phyloP scores from a whole-genome alignment of 2,329 filamentous ascomycete genomes.

The Paecilomyces sp. region DNA sequence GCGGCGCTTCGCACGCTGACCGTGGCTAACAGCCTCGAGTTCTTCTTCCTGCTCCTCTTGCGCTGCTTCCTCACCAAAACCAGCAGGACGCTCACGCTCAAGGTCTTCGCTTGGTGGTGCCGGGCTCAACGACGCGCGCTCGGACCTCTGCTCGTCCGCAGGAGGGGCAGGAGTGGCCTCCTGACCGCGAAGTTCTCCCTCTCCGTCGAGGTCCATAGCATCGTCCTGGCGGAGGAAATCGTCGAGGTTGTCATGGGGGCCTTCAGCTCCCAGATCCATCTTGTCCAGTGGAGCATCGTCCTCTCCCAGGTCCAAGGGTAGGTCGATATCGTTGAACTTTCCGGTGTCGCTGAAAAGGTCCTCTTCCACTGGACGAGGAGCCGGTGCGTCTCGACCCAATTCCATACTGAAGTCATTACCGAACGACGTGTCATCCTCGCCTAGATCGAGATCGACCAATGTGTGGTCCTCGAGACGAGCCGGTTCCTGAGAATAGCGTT shows the following conservation, averaged over 20 bases:
- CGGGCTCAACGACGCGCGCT: slow-evolving; percentile 53
- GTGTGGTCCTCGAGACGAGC: slow-evolving; percentile 58
- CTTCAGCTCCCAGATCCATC: slow-evolving; percentile 27
- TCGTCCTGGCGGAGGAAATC: slow-evolving; percentile 50
- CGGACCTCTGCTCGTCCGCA: slow-evolving; percentile 41
- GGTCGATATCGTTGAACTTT: slow-evolving; percentile 52
- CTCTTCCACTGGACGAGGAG: slow-evolving; percentile 53
- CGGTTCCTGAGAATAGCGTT: slow-evolving; percentile 44
- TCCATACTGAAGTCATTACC: slow-evolving; percentile 66
- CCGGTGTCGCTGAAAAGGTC: slow-evolving; percentile 55
- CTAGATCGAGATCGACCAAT: slow-evolving; percentile 66
- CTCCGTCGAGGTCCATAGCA: slow-evolving; percentile 41
- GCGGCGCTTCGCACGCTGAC: slow-evolving; percentile 67
- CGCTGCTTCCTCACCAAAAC: slow-evolving; percentile 24
- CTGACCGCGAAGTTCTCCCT: slow-evolving; percentile 47
- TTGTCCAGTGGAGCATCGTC: slow-evolving; percentile 38
- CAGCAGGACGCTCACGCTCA: background rate
- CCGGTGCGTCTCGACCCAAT: slow-evolving; percentile 78
- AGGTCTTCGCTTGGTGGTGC: background rate
- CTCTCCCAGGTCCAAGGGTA: slow-evolving; percentile 41
- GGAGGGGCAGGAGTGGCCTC: slow-evolving; percentile 45
- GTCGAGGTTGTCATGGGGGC: slow-evolving; percentile 49
- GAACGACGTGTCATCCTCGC: slow-evolving; percentile 58
- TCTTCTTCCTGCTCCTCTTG: slow-evolving; percentile 25
- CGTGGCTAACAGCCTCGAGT: slow-evolving; percentile 47